These are phyloP conservation scores for Tilletia indica DNA, from an alignment of 1,284 basidiomycete species.

Conservation along the genomic window DNA sequence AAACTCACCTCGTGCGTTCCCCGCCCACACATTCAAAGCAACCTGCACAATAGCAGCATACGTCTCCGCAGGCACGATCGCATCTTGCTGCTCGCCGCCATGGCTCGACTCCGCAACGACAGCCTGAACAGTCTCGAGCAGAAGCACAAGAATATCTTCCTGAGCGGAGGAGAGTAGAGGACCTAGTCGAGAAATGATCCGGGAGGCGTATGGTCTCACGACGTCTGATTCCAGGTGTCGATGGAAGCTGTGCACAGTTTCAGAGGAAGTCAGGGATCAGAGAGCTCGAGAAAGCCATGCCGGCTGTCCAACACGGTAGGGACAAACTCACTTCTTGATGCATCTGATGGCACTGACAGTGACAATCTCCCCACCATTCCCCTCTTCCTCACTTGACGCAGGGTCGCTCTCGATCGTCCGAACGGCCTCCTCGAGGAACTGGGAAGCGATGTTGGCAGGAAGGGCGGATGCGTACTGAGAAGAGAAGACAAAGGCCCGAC, in stretches of 20 bases:
- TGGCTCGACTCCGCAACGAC: conserved; percentile 66
- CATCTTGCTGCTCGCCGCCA: conserved; percentile 4
- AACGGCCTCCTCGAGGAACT: conserved; percentile 79
- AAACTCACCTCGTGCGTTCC: conserved; percentile 69
- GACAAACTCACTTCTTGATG: conserved; percentile 39
- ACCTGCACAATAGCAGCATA: conserved; percentile 57
- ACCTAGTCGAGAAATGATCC: conserved; percentile 77
- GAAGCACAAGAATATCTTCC: conserved; percentile 84
- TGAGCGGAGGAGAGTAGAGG: conserved; percentile 77
- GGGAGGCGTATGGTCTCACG: conserved; percentile 66
- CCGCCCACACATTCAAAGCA: conserved; percentile 66
- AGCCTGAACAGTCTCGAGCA: conserved; percentile 79
- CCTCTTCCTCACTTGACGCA: neutral
- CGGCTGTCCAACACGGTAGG: neutral
- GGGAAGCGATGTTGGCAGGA: conserved; percentile 63
- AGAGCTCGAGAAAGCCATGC: no score
- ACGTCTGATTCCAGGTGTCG: conserved; percentile 62
- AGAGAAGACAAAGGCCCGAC: conserved; percentile 88
- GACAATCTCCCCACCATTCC: conserved; percentile 72
- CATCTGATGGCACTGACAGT: conserved; percentile 80
- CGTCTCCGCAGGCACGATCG: conserved; percentile 27
- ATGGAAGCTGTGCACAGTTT: conserved; percentile 56
- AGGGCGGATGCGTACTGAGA: conserved; percentile 79
- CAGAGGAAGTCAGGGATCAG: neutral
- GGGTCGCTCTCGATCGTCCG: conserved; percentile 71